Evolutionary conservation across 176 grass and related monocot species (phyloP), one percentile per base, ranked within the genome.

Genomic region (Cenchrus fungigraminus): DNA sequence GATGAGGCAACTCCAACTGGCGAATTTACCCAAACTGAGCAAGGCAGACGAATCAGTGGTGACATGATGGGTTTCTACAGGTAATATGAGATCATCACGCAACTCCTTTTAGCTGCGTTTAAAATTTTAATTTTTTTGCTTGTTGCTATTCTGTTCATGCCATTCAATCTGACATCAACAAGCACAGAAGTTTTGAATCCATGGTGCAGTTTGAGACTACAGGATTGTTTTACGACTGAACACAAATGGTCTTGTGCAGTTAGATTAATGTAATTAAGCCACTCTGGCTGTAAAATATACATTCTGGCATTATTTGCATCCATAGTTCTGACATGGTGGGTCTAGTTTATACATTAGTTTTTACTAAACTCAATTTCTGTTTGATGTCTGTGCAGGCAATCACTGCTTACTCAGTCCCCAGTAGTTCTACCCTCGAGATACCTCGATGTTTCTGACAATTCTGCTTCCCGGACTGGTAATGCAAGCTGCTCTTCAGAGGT

Each of bases 31-130:
- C 89, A 89, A 79, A 78, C 65, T 54, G 74, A 87, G 91, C 74
- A 86, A 74, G 76, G 46, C 29, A n/a, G 57, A 88, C 78, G 45
- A 88, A 76, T 70, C 55, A 79, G 42, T 69, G 71, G 82, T 67
- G 91, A 94, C 44, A 91, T 88, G 79, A 81, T 94, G 83, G 86
- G 81, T 69, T 94, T 95, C 89, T 95, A 98, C 79, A 98, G 91
- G 93, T 94, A 94, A 32, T 66, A 76, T 25, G 16, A 59, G 49
- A 66, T 46, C 22, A 67, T 78, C 16, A 83, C 7, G 11, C 10
- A 79, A 78, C 42, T 31, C 25, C 16, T 74, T 81, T 80, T 8
- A 1, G 32, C 0, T 57, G 22, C 58, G 58, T 73, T 79, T 40
- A 79, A 59, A 82, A 80, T 79, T 17, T 49, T 17, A 29, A 19